phyloP scores from a whole-genome alignment of 805 yeast genomes.

The Starmerella stellata region DNA sequence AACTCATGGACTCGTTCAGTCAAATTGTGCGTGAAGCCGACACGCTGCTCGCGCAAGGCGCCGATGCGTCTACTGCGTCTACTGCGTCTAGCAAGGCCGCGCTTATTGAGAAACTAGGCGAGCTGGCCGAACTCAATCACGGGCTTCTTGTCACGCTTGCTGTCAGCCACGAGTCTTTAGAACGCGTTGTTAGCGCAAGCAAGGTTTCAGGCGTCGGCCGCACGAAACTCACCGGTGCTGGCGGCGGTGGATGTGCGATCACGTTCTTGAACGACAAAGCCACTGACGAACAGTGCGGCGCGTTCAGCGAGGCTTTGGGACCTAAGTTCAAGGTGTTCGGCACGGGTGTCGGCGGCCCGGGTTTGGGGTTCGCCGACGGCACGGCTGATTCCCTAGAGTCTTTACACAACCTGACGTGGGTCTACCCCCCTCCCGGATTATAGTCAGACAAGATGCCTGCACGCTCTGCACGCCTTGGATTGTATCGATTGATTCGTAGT shows the following conservation, averaged over 20 bases:
- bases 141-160: conserved; percentile 72
- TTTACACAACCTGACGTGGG: conserved; percentile 6
- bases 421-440: no score
- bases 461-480: no score
- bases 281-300: conserved; percentile 14
- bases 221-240: conserved; percentile 94
- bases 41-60: conserved; percentile 40
- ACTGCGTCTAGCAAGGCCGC: conserved; percentile 20
- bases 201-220: conserved; percentile 54
- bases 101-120: conserved; percentile 14
- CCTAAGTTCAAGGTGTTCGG: conserved; percentile 58
- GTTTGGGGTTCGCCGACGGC: conserved; percentile 37
- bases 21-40: conserved; percentile 57
- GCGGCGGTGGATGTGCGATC: conserved; percentile 97
- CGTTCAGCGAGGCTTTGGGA: conserved; percentile 22
- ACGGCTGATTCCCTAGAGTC: neutral
- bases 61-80: conserved; percentile 30
- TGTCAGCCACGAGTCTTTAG: conserved; percentile 85
- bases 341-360: conserved; percentile 76
- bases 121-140: conserved; percentile 65
- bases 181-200: conserved; percentile 47
- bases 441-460: no score
- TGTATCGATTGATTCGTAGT: no score
- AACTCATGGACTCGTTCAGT: conserved; percentile 61
- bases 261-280: conserved; percentile 43